A percentile compares a stretch with the other conserved stretches of the same genome.
phyloP scores from a whole-genome alignment of 768 basidiomycete species.

The Russula virescens region DNA sequence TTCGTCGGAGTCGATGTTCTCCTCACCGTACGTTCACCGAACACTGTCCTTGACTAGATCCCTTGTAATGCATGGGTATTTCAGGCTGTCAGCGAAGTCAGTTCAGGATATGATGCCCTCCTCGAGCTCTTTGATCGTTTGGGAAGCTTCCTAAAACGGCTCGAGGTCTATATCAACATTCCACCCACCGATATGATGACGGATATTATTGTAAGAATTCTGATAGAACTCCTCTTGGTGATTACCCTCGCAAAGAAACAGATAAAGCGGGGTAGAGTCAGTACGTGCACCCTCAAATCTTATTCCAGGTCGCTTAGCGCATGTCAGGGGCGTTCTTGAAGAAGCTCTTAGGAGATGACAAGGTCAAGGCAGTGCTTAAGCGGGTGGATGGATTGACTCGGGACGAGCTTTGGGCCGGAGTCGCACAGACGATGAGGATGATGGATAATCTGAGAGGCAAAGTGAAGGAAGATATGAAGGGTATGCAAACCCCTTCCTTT shows the following conservation, averaged over 20 bases:
- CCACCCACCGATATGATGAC: neutral
- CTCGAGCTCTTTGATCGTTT: neutral
- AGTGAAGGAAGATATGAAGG: too few relatives aligned
- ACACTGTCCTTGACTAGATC: neutral
- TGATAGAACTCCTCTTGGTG: conserved; percentile 4
- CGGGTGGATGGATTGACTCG: conserved; percentile 1
- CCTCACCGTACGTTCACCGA: neutral
- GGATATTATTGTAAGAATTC: neutral
- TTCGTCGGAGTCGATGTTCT: neutral
- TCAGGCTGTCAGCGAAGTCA: conserved; percentile 2
- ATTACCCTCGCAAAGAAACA: conserved; percentile 11
- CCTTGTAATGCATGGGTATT: neutral
- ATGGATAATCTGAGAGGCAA: conserved; percentile 1
- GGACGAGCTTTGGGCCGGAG: neutral
- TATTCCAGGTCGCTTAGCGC: neutral
- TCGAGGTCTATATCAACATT: neutral
- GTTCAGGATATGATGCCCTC: neutral
- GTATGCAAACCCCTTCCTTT: neutral
- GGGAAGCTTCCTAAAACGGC: neutral
- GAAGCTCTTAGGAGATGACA: conserved; percentile 2
- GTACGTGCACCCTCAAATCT: neutral
- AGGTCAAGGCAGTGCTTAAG: neutral
- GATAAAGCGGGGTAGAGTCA: conserved; percentile 1
- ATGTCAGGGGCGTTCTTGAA: conserved; percentile 1
- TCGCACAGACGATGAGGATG: neutral